Percentiles rank a stretch among this genome's conserved stretches.
phyloP scores from a whole-genome alignment of 2,329 filamentous ascomycete genomes.

The Ophiostoma ulmi region DNA sequence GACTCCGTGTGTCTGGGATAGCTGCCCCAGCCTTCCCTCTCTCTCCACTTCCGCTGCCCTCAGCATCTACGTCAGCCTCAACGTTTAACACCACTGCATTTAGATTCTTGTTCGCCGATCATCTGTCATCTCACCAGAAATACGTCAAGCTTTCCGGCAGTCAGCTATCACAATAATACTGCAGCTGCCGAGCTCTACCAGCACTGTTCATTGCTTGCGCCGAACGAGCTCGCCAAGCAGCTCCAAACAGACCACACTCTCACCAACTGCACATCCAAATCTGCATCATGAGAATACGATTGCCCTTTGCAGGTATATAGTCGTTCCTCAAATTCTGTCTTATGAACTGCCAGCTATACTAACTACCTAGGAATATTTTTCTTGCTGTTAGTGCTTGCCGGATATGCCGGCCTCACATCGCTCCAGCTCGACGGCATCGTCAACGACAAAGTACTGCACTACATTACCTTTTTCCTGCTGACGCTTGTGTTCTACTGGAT shows the following conservation, averaged over 20 bases:
- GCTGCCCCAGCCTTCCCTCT: conserved; percentile 4
- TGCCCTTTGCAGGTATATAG: conserved; percentile 72
- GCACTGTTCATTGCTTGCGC: background rate
- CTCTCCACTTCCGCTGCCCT: conserved; percentile 8
- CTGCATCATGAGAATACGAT: conserved; percentile 69
- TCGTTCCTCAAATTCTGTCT: background rate
- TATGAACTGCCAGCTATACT: background rate
- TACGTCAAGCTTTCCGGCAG: too few relatives aligned
- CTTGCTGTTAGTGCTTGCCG: conserved; percentile 67
- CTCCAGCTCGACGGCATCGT: conserved; percentile 53
- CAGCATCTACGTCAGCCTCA: background rate
- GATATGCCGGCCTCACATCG: conserved; percentile 71
- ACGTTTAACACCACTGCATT: background rate
- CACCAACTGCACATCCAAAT: background rate
- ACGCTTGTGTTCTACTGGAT: conserved; percentile 95
- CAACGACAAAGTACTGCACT: conserved; percentile 88
- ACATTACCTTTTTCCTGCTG: conserved; percentile 82
- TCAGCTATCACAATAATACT: too few relatives aligned
- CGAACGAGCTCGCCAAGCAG: background rate
- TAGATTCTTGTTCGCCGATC: background rate
- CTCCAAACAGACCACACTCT: conserved; percentile 26
- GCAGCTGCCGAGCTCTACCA: background rate
- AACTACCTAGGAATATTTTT: conserved; percentile 56
- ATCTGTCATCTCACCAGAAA: background rate
- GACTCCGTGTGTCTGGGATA: background rate